Base-by-base conservation (phyloP, 768 basidiomycete genomes). In the Hebeloma cylindrosporum region DNA sequence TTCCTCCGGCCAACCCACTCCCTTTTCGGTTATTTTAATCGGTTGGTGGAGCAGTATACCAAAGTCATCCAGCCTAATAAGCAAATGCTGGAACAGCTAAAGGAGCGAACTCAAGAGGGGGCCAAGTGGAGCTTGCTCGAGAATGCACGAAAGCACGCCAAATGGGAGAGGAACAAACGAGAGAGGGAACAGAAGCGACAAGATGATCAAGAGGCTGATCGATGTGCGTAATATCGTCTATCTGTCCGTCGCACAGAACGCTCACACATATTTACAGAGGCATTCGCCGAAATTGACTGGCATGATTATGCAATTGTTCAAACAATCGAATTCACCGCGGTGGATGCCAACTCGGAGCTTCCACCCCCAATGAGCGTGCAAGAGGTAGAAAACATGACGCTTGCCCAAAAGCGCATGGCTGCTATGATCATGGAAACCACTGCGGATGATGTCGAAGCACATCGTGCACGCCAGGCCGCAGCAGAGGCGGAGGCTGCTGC, bases 211-310 rank as follows among this genome's bases (percentile, higher is more conserved):
- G 95, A 95, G 56, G 93, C 93, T 43, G 93, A 96, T 60, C 76
- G 83, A 69, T 77, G 91, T 82, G 61, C 57, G 89, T 77, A 11
- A 32, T n/a, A 13, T 47, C 25, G 42, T 22, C 16, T 16, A 47
- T 18, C 37, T 25, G 42, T 54, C 52, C 22, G 27, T 38, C 16
- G 30, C 10, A 25, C 31, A 35, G 13, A n/a, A 26, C 26, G 43
- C 34, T 17, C 35, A 54, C 30, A 43, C 7, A 47, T 18, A 28
- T 47, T 29, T 45, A 40, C 5, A 87, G 89, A 83, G 66, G 95
- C 94, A 4, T 94, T 96, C 60, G 91, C 93, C 32, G 91, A 94
- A 61, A 97, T 99, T 56, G 96, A 99, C 61, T 99, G 96, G 96
- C 93, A 99, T 59, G 96, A 98, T 62, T 98, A 96, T 68, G 92